These are phyloP conservation scores for Solanum pinnatisectum DNA, from an alignment of 257 asterid species.

Conservation along the genomic window DNA sequence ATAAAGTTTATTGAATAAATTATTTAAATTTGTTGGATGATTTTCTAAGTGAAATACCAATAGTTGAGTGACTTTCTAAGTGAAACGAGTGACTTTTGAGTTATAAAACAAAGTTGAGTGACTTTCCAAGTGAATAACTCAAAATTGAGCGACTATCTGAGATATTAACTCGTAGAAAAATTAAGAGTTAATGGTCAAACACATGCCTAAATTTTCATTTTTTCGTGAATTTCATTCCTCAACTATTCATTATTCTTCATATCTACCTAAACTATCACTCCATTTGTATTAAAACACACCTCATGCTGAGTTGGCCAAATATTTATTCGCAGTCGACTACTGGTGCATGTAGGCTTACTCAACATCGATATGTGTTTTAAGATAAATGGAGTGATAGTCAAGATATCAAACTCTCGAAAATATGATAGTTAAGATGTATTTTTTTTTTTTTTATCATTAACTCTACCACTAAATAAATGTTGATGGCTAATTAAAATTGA, in stretches of 20 bases:
- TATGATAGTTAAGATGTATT: background rate
- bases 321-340: background rate
- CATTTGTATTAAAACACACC: background rate
- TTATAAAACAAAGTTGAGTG: too few species aligned
- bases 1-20: too few species aligned
- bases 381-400: too few species aligned
- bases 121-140: too few species aligned
- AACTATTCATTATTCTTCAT: background rate
- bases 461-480: background rate
- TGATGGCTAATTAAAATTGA: background rate
- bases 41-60: too few species aligned
- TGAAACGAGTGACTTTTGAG: too few species aligned
- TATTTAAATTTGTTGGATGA: too few species aligned
- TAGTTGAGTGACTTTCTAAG: too few species aligned
- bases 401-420: background rate
- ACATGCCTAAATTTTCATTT: background rate
- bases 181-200: background rate
- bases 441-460: background rate
- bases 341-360: rapidly evolving
- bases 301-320: background rate
- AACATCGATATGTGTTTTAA: background rate
- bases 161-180: background rate
- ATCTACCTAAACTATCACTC: background rate
- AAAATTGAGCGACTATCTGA: too few species aligned
- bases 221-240: background rate